phyloP scores from a whole-genome alignment of 306 rosid genomes.

The Quillaja saponaria region DNA sequence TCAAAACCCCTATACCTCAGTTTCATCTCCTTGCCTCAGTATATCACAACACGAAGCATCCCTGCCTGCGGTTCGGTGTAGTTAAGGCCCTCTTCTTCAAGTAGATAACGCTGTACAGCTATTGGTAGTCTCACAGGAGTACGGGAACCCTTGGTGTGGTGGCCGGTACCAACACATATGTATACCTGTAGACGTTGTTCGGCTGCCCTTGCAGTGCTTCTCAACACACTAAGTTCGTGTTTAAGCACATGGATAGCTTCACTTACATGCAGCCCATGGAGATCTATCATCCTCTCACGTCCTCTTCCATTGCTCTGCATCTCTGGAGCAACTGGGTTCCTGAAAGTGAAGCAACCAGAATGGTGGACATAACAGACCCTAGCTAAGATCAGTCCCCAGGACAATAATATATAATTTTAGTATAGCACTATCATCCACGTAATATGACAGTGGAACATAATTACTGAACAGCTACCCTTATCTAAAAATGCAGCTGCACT shows the following conservation, averaged over 20 bases:
- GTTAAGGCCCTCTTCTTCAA: slow-evolving; percentile 91
- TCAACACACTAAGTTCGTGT: slow-evolving; percentile 72
- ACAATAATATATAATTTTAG: too few relatives aligned
- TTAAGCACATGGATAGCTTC: slow-evolving; percentile 89
- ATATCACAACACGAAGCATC: slow-evolving; percentile 77
- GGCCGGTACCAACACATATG: slow-evolving; percentile 93
- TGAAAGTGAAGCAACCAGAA: slow-evolving; percentile 22
- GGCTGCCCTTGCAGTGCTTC: slow-evolving; percentile 75
- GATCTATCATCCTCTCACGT: slow-evolving; percentile 86
- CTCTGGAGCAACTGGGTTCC: slow-evolving; percentile 76
- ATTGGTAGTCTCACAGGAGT: slow-evolving; percentile 84
- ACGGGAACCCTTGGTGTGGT: slow-evolving; percentile 92
- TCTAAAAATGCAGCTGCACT: slow-evolving; percentile 5
- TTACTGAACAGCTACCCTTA: not conserved
- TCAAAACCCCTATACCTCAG: slow-evolving; percentile 69
- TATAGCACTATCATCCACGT: not conserved
- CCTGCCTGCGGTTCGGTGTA: slow-evolving; percentile 90
- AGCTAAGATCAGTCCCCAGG: too few relatives aligned
- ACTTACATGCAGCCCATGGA: slow-evolving; percentile 83
- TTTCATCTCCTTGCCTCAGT: slow-evolving; percentile 48
- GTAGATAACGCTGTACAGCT: slow-evolving; percentile 86
- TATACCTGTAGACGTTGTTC: slow-evolving; percentile 81
- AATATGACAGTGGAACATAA: not conserved
- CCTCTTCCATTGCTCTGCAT: slow-evolving; percentile 79
- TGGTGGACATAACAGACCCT: too few relatives aligned